phyloP scores from a whole-genome alignment of 164 flowering plant species.

The Euptelea pleiosperma region DNA sequence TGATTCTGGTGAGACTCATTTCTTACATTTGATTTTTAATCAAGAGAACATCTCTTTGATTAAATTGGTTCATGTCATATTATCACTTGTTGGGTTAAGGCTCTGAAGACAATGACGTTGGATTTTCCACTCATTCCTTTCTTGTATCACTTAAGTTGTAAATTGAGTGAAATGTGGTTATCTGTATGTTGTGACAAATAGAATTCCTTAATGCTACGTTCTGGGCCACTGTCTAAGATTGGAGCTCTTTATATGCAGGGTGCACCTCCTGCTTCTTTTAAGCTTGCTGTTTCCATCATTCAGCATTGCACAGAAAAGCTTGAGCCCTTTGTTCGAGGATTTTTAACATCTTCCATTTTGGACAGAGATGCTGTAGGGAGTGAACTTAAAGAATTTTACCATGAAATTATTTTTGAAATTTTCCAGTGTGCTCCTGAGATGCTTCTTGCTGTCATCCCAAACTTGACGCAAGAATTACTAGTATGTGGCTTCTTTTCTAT shows the following conservation, averaged over 20 bases:
- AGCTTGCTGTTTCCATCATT: slow-evolving; percentile 69
- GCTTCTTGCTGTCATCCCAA: slow-evolving; percentile 82
- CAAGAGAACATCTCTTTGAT: too few species aligned
- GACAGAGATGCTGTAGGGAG: slow-evolving; percentile 59
- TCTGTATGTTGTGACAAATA: neutral
- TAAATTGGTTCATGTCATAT: too few species aligned
- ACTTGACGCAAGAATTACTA: slow-evolving; percentile 68
- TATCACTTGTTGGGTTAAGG: too few species aligned
- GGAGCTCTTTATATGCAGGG: slow-evolving; percentile 37
- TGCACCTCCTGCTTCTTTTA: slow-evolving; percentile 46
- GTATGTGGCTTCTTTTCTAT: slow-evolving; percentile 32
- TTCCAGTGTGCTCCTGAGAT: slow-evolving; percentile 71
- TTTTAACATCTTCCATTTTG: slow-evolving; percentile 64
- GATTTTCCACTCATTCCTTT: too few species aligned
- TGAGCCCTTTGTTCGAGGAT: slow-evolving; percentile 54
- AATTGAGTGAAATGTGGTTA: neutral
- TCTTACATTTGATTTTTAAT: too few species aligned
- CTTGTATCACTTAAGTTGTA: neutral
- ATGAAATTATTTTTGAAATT: slow-evolving; percentile 70
- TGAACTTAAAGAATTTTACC: slow-evolving; percentile 72
- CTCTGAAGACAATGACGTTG: too few species aligned
- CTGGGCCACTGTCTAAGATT: slow-evolving; percentile 2
- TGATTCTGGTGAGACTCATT: too few species aligned
- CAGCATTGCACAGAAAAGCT: slow-evolving; percentile 55
- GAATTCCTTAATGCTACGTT: neutral